Percentiles rank a stretch among this genome's conserved stretches.
These are phyloP conservation scores for Cryptosporidium sp. DNA, from an alignment of 169 alveolate genomes.

Conservation along the genomic window DNA sequence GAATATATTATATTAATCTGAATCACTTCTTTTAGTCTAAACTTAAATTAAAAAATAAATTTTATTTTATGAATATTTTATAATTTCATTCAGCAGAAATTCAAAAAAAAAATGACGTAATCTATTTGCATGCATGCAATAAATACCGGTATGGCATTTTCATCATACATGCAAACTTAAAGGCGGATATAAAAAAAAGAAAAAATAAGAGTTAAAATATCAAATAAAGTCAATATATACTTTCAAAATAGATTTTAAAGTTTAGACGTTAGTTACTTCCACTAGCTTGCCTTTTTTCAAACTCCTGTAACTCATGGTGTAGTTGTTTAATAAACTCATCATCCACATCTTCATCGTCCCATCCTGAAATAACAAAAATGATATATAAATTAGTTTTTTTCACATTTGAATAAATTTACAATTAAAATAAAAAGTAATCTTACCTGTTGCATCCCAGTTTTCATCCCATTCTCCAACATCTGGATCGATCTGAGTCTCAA, in stretches of 20 bases:
- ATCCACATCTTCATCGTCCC: constrained; percentile 75
- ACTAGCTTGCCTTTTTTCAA: constrained; percentile 52
- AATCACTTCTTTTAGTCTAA: not conserved
- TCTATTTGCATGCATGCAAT: constrained; percentile 66
- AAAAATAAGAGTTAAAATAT: not conserved
- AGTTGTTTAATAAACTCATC: constrained; percentile 69
- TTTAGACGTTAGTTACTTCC: not conserved
- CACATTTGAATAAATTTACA: not conserved
- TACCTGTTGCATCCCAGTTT: constrained; percentile 74
- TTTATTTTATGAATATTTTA: not conserved
- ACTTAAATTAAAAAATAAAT: not conserved
- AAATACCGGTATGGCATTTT: not conserved
- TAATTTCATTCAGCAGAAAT: not conserved
- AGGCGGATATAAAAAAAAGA: not conserved
- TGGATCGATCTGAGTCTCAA: constrained; percentile 68
- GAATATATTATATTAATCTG: not conserved
- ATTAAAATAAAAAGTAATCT: not conserved
- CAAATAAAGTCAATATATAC: constrained; percentile 9
- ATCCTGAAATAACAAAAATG: constrained; percentile 13
- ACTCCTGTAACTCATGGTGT: constrained; percentile 62
- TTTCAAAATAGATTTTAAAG: not conserved
- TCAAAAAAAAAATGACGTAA: not conserved
- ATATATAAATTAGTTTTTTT: not conserved
- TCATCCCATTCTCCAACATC: constrained; percentile 75
- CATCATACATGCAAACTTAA: not conserved